Evolutionary conservation across 257 asterid species (phyloP).

Genomic region (Misopates orontium): DNA sequence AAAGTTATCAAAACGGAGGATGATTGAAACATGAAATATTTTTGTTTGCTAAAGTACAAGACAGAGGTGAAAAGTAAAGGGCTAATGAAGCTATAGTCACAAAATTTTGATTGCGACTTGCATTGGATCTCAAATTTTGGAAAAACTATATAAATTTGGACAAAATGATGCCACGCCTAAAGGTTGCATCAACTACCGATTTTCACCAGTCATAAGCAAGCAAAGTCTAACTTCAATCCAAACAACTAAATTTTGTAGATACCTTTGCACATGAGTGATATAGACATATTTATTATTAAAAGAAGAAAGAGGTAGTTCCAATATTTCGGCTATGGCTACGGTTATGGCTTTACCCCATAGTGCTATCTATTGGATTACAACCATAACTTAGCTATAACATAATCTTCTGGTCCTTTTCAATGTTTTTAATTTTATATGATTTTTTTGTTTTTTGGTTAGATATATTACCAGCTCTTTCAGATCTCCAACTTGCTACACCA

Average conservation of each 20-base stretch:
- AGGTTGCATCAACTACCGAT: constrained; percentile 17
- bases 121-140: constrained; percentile 14
- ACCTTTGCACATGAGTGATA: neutral
- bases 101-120: constrained; percentile 8
- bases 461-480: too few relatives aligned
- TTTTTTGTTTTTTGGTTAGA: neutral
- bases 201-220: constrained; percentile 21
- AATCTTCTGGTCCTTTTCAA: constrained; percentile 19
- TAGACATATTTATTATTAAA: neutral
- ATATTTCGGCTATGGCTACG: constrained; percentile 16
- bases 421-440: neutral
- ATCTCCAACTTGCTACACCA: too few relatives aligned
- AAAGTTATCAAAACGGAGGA: too few relatives aligned
- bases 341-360: neutral
- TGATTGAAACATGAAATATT: neutral
- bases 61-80: neutral
- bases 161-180: constrained; percentile 32
- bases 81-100: neutral
- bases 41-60: neutral
- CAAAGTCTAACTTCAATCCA: constrained; percentile 8
- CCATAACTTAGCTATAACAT: constrained; percentile 15
- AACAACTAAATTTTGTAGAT: neutral
- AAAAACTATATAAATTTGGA: constrained; percentile 18
- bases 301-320: neutral
- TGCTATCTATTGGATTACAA: constrained; percentile 24